These are phyloP conservation scores for Zopfia rhizophila DNA, from an alignment of 2,329 filamentous ascomycete genomes.

Conservation along the genomic window DNA sequence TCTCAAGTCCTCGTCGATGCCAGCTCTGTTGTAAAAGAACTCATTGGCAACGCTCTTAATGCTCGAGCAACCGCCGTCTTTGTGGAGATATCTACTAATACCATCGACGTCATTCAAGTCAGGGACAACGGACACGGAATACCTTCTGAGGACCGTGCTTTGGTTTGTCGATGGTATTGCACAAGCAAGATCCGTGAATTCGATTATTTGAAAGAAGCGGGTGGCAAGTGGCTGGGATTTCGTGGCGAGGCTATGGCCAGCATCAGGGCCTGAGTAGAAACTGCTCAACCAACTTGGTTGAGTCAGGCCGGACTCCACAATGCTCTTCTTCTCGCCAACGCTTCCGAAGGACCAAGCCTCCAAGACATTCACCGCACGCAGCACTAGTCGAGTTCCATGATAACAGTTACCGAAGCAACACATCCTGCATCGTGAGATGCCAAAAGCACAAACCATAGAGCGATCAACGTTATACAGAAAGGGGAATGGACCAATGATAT, in stretches of 20 bases:
- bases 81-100: slow-evolving; percentile 71
- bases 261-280: too few relatives aligned
- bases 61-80: slow-evolving; percentile 74
- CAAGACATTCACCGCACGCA: too few relatives aligned
- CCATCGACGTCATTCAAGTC: slow-evolving; percentile 75
- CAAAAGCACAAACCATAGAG: too few relatives aligned
- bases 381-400: too few relatives aligned
- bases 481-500: too few relatives aligned
- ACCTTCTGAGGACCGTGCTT: slow-evolving; percentile 66
- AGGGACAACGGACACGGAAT: slow-evolving; percentile 76
- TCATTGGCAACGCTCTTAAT: slow-evolving; percentile 81
- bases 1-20: slow-evolving; percentile 70
- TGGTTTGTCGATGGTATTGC: slow-evolving; percentile 72
- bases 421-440: too few relatives aligned
- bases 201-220: slow-evolving; percentile 68
- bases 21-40: slow-evolving; percentile 75
- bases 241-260: slow-evolving; percentile 78
- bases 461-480: too few relatives aligned
- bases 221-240: slow-evolving; percentile 74
- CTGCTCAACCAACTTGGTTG: too few relatives aligned
- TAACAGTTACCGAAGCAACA: too few relatives aligned
- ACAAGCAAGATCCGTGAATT: slow-evolving; percentile 79
- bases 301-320: too few relatives aligned
- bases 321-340: too few relatives aligned
- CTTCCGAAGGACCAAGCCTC: too few relatives aligned